These are phyloP conservation scores for Trichoderma gamsii DNA, from an alignment of 495 filamentous ascomycete genomes.

Conservation along the genomic window DNA sequence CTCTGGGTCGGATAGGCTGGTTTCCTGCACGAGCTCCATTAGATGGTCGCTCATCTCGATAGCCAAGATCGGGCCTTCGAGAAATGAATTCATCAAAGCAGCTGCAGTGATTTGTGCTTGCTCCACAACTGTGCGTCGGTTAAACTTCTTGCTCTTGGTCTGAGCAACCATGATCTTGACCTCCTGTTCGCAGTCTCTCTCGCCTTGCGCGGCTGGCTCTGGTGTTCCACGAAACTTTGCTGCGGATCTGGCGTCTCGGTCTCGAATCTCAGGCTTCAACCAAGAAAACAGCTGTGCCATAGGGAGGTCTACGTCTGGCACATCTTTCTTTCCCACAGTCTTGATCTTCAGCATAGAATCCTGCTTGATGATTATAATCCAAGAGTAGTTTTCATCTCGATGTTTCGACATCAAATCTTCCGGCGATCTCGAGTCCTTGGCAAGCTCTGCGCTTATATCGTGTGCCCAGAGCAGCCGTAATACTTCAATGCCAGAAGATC, in stretches of 20 bases:
- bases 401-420: constrained; percentile 73
- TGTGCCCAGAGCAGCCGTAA: constrained; percentile 75
- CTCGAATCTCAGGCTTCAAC: constrained; percentile 76
- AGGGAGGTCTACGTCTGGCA: constrained; percentile 67
- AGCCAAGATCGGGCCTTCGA: constrained; percentile 73
- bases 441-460: constrained; percentile 85
- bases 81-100: constrained; percentile 56
- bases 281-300: constrained; percentile 69
- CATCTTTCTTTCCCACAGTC: constrained; percentile 64
- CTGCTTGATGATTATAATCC: constrained; percentile 82
- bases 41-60: constrained; percentile 77
- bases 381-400: constrained; percentile 68
- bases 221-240: constrained; percentile 34
- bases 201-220: constrained; percentile 20
- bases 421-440: constrained; percentile 61
- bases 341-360: constrained; percentile 71
- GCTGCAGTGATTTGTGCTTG: constrained; percentile 62
- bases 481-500: constrained; percentile 68
- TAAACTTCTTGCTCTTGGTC: constrained; percentile 84
- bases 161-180: constrained; percentile 77
- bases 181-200: constrained; percentile 54
- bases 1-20: constrained; percentile 72
- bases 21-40: constrained; percentile 71
- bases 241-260: constrained; percentile 60
- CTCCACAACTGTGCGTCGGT: constrained; percentile 77